Evolutionary conservation across 148 eudicot species (phyloP).

Genomic region (Agrostemma githago): DNA sequence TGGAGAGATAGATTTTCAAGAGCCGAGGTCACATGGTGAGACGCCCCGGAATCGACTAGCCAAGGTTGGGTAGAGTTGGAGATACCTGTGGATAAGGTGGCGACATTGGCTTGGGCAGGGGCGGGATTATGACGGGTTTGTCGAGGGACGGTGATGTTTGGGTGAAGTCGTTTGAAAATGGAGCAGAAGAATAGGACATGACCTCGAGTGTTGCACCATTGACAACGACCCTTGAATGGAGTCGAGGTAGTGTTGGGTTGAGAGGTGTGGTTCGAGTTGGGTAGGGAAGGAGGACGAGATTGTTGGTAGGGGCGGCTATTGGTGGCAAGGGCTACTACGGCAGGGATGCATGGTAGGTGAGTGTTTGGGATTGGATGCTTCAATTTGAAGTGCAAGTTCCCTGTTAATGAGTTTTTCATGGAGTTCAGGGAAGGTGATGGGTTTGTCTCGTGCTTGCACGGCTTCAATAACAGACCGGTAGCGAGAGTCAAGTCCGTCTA

Average conservation of each 20-base stretch:
- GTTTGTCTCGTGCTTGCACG: too few relatives aligned
- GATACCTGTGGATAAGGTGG: too few relatives aligned
- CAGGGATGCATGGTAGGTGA: not conserved
- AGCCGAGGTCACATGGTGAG: not conserved
- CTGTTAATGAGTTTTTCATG: not conserved
- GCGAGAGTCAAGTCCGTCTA: not conserved
- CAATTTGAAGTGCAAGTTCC: not conserved
- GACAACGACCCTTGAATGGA: too few relatives aligned
- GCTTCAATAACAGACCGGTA: not conserved
- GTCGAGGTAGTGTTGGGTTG: too few relatives aligned
- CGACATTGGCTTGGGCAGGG: not conserved
- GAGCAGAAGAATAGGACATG: not conserved
- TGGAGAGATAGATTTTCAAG: not conserved
- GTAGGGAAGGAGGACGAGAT: not conserved
- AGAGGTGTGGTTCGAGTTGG: too few relatives aligned
- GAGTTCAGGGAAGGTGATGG: not conserved
- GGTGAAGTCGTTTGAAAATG: not conserved
- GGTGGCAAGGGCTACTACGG: not conserved
- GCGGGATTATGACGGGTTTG: not conserved
- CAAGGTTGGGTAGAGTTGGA: too few relatives aligned
- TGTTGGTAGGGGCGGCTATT: not conserved
- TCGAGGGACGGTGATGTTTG: not conserved
- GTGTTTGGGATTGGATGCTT: not conserved
- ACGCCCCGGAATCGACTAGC: not conserved
- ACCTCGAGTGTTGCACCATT: too few relatives aligned